A percentile compares a stretch with the other conserved stretches of the same genome.
These are phyloP conservation scores for Phascolomyces articulosus DNA, from an alignment of 371 early-diverging fungal species.

Conservation along the genomic window DNA sequence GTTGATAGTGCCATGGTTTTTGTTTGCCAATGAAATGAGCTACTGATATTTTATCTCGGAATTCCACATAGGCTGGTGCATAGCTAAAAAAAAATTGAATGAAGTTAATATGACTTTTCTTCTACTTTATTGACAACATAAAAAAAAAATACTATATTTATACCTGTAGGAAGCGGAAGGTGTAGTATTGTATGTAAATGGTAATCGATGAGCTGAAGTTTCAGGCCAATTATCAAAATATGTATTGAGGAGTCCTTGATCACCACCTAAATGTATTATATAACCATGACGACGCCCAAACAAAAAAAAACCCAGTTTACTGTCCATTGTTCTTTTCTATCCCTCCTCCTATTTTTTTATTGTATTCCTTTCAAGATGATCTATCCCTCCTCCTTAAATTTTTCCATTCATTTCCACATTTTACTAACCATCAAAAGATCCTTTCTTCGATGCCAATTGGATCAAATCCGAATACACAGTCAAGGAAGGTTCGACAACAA, in stretches of 20 bases:
- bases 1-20: slow-evolving; percentile 90
- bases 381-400: too few relatives aligned
- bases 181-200: slow-evolving; percentile 92
- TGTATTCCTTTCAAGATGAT: not conserved
- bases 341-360: not conserved
- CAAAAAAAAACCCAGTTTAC: not conserved
- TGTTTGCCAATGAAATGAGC: slow-evolving; percentile 89
- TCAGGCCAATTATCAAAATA: slow-evolving; percentile 85
- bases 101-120: too few relatives aligned
- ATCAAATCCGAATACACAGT: slow-evolving; percentile 56
- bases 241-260: slow-evolving; percentile 92
- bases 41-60: slow-evolving; percentile 69
- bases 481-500: slow-evolving; percentile 74
- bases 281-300: not conserved
- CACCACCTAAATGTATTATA: slow-evolving; percentile 72
- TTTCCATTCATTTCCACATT: slow-evolving; percentile 77
- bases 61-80: slow-evolving; percentile 73
- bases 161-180: slow-evolving; percentile 87
- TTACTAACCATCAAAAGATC: slow-evolving; percentile 78
- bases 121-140: not conserved
- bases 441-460: slow-evolving; percentile 54
- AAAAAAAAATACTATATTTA: not conserved
- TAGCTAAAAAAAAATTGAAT: slow-evolving; percentile 44
- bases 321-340: too few relatives aligned
- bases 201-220: slow-evolving; percentile 67